phyloP scores from a whole-genome alignment of 805 yeast species.

The Ogataea ganodermae region DNA sequence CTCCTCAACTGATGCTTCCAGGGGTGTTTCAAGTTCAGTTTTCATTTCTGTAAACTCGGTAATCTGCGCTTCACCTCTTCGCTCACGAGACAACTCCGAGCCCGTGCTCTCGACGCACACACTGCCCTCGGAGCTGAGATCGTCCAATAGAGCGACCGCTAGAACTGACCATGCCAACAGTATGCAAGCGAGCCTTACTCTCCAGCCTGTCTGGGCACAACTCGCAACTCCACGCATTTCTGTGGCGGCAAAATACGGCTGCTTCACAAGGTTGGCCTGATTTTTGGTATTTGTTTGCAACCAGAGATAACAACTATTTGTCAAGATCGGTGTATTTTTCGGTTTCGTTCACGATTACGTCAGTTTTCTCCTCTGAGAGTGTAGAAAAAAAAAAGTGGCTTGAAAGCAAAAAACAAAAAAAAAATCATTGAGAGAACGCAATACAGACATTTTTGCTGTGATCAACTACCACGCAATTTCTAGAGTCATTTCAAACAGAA shows the following conservation, averaged over 20 bases:
- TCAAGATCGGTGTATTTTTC: constrained; percentile 2
- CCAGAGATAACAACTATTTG: not conserved
- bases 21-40: not conserved
- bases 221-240: not conserved
- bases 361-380: not conserved
- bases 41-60: not conserved
- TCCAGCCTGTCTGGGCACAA: not conserved
- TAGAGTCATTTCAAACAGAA: too few relatives aligned
- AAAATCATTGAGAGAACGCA: not conserved
- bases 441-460: not conserved
- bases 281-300: not conserved
- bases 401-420: not conserved
- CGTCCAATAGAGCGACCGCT: not conserved
- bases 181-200: not conserved
- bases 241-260: not conserved
- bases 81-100: not conserved
- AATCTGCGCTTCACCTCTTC: not conserved
- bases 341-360: constrained; percentile 4
- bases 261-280: not conserved
- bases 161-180: not conserved
- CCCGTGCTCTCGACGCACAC: not conserved
- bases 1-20: not conserved
- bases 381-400: not conserved
- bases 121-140: not conserved
- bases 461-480: too few relatives aligned